Base-by-base conservation (phyloP, 148 eudicot species). In the Vaccinium myrtillus region DNA sequence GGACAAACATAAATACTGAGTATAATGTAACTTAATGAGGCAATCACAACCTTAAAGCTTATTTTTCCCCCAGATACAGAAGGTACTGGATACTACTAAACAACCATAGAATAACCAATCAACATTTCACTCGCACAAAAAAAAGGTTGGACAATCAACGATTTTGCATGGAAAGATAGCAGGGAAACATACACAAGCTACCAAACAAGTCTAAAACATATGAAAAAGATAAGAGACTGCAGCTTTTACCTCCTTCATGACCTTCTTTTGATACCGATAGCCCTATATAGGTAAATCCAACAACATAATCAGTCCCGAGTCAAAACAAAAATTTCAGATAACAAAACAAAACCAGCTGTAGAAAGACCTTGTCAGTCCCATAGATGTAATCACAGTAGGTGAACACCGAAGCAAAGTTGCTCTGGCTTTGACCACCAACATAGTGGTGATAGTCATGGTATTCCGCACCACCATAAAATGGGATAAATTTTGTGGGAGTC, bases 361-460 rank as follows among this genome's bases (percentile, higher is more conserved):
- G 12, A 75, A 82, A 71, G 76, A 97, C 99, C 98, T 97, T 97
- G 84, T 97, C 99, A 84, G 99, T 97, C 83, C 99, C 98, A 88
- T 97, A 97, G 79, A 97, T 92, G 89, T 93, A 97, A 89, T 97
- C 99, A 83, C 99, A 97, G 87, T 97, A 97, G 25, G 99, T 97
- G 88, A 97, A 97, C 63, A 97, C 97, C 30, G 99, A 94, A 80
- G 99, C 95, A 77, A 97, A 97, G 86, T 97, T 97, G 88, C 99
- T 97, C 81, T 97, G 99, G 91, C 99, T 97, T 87, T 91, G 92
- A 67, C 96, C 99, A 54, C 99, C 99, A 80, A 97, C 99, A 74
- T 94, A 97, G 86, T 97, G 99, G 91, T 97, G 99, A 87, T 97
- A 97, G 86, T 97, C 99, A 90, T 97, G 99, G 86, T 94, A 92